A percentile compares a stretch with the other conserved stretches of the same genome.
phyloP scores from a whole-genome alignment of 2,329 filamentous ascomycete genomes.

The Fusarium floridanum region DNA sequence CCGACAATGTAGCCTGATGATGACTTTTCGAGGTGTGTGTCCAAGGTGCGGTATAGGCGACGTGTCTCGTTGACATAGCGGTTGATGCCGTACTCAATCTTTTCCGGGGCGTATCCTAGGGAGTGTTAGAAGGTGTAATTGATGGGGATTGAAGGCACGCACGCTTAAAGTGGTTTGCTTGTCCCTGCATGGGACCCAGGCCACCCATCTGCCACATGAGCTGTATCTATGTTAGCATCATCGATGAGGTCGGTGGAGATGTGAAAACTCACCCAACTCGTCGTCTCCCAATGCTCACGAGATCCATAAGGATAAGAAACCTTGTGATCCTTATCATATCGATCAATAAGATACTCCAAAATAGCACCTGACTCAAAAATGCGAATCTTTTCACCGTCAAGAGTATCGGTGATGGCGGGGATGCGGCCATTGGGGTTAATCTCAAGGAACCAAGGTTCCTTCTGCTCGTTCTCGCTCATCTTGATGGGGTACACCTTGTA shows the following conservation, averaged over 20 bases:
- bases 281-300: slow-evolving; percentile 82
- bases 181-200: slow-evolving; percentile 83
- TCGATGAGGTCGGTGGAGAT: background rate
- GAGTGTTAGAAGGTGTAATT: background rate
- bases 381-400: slow-evolving; percentile 79
- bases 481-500: slow-evolving; percentile 81
- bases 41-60: slow-evolving; percentile 83
- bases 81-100: slow-evolving; percentile 84
- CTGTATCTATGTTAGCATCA: slow-evolving; percentile 46
- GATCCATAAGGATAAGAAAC: slow-evolving; percentile 81
- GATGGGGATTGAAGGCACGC: slow-evolving; percentile 33
- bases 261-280: slow-evolving; percentile 75
- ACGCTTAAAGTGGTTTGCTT: slow-evolving; percentile 86
- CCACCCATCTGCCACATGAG: slow-evolving; percentile 83
- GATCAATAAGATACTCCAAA: slow-evolving; percentile 84
- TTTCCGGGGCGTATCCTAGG: slow-evolving; percentile 80
- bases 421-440: slow-evolving; percentile 97
- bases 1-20: slow-evolving; percentile 73
- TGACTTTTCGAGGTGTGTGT: slow-evolving; percentile 74
- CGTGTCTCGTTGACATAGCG: slow-evolving; percentile 87
- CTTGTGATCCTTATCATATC: slow-evolving; percentile 86
- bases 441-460: slow-evolving; percentile 86
- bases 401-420: slow-evolving; percentile 85
- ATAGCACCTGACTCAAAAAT: slow-evolving; percentile 89
- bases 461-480: slow-evolving; percentile 82